Conservation (phyloP, 495 filamentous ascomycete genomes). For the Aspergillus asperescens region DNA sequence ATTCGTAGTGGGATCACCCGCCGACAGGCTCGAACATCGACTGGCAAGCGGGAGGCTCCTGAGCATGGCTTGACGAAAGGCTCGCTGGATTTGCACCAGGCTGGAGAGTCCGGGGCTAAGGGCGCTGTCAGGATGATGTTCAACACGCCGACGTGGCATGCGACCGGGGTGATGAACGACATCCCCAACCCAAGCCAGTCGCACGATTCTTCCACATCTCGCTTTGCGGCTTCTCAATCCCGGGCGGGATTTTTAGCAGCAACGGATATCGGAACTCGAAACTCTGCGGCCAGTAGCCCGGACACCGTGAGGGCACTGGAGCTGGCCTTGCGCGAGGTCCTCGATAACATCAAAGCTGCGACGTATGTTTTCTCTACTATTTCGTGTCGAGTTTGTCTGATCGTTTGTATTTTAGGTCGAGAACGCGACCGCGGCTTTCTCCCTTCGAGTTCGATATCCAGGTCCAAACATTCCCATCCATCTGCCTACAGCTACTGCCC, state of each 20-base stretch:
- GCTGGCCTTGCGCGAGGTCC: slow-evolving; percentile 72
- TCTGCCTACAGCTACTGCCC: slow-evolving; percentile 74
- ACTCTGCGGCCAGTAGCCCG: slow-evolving; percentile 54
- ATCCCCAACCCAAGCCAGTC: slow-evolving; percentile 47
- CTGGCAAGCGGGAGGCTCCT: slow-evolving; percentile 50
- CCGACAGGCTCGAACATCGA: slow-evolving; percentile 62
- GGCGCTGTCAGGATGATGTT: slow-evolving; percentile 48
- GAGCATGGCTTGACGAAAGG: slow-evolving; percentile 31
- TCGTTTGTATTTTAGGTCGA: slow-evolving; percentile 31
- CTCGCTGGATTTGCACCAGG: slow-evolving; percentile 21
- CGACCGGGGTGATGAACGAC: slow-evolving; percentile 77
- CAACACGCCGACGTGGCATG: slow-evolving; percentile 67
- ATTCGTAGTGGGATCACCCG: slow-evolving; percentile 78
- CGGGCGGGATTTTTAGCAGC: slow-evolving; percentile 43
- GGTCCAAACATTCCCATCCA: slow-evolving; percentile 70
- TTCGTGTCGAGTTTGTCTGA: no score
- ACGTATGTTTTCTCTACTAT: slow-evolving; percentile 50
- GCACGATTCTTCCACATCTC: slow-evolving; percentile 31
- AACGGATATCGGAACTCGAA: slow-evolving; percentile 55
- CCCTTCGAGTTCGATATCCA: slow-evolving; percentile 84
- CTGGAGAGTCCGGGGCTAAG: slow-evolving; percentile 26
- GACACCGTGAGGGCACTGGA: slow-evolving; percentile 78
- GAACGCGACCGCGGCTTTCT: slow-evolving; percentile 37
- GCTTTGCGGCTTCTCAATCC: slow-evolving; percentile 37
- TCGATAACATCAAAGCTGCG: slow-evolving; percentile 73